A percentile compares a stretch with the other conserved stretches of the same genome.
Evolutionary conservation across 2,329 filamentous ascomycete species (phyloP).

Genomic region (Neonectria sp.): DNA sequence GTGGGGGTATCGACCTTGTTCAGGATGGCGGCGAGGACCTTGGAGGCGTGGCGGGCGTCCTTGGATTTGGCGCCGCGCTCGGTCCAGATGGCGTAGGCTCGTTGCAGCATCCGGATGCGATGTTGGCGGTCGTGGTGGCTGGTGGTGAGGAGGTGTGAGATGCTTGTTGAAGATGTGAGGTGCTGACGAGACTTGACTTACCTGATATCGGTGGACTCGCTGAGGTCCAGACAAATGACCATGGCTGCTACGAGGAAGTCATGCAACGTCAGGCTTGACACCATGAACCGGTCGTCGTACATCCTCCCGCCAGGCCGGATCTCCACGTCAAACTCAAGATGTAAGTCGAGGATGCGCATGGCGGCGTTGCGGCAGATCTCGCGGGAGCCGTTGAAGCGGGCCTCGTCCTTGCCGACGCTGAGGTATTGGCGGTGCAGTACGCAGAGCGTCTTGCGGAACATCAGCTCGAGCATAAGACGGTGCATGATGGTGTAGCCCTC

Average conservation of each 20-base stretch:
- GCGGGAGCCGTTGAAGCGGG: constrained; percentile 56
- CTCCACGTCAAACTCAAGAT: constrained; percentile 63
- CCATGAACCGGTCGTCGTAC: constrained; percentile 67
- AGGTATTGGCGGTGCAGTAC: constrained; percentile 66
- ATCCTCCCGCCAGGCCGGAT: constrained; percentile 65
- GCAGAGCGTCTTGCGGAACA: constrained; percentile 65
- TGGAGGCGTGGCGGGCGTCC: constrained; percentile 61
- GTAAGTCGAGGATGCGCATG: constrained; percentile 61
- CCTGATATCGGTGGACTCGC: constrained; percentile 57
- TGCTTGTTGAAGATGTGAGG: background rate
- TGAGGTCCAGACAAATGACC: constrained; percentile 69
- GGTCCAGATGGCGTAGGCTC: constrained; percentile 61
- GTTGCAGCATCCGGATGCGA: constrained; percentile 56
- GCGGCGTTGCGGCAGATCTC: constrained; percentile 61
- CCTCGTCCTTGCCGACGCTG: constrained; percentile 55
- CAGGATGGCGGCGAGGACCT: constrained; percentile 60
- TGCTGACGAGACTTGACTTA: constrained; percentile 37
- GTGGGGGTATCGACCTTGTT: constrained; percentile 50
- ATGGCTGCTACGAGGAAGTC: constrained; percentile 73
- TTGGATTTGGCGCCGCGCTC: constrained; percentile 54
- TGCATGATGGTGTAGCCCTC: constrained; percentile 63
- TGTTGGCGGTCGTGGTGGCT: constrained; percentile 51
- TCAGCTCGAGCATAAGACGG: constrained; percentile 63
- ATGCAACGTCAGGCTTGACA: constrained; percentile 67
- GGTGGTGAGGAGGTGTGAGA: background rate